Percentiles rank a stretch among this genome's conserved stretches.
These are phyloP conservation scores for Kwoniella sp. DNA, from an alignment of 768 basidiomycete species.

Conservation along the genomic window DNA sequence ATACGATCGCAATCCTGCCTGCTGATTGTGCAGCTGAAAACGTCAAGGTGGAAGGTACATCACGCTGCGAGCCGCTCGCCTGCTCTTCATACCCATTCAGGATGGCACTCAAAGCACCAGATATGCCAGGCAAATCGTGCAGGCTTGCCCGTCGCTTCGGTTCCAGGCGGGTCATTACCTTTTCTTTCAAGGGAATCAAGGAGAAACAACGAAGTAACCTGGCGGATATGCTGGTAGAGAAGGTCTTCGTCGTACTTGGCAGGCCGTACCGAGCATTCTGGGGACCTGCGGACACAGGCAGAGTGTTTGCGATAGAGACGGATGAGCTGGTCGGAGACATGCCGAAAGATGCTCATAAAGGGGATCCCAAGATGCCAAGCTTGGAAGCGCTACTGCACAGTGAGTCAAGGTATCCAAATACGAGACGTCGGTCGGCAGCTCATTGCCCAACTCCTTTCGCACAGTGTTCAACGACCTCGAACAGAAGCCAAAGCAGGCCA, in stretches of 20 bases:
- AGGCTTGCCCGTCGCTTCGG: constrained; percentile 34
- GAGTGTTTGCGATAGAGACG: constrained; percentile 26
- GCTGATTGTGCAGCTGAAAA: not conserved
- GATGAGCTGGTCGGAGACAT: constrained; percentile 5
- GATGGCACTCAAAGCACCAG: constrained; percentile 11
- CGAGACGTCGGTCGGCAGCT: not conserved
- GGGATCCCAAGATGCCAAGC: constrained; percentile 10
- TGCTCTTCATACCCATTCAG: constrained; percentile 11
- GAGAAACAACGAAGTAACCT: not conserved
- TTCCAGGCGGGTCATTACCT: constrained; percentile 28
- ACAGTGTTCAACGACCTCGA: constrained; percentile 30
- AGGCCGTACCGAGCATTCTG: constrained; percentile 30
- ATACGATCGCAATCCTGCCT: constrained; percentile 15
- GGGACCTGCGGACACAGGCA: constrained; percentile 22
- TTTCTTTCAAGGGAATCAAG: constrained; percentile 15
- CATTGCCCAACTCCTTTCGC: not conserved
- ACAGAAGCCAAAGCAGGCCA: constrained; percentile 31
- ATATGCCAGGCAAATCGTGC: constrained; percentile 33
- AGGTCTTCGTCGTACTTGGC: constrained; percentile 31
- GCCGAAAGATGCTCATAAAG: not conserved
- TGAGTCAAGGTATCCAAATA: no score
- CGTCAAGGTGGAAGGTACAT: not conserved
- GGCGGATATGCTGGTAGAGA: constrained; percentile 23
- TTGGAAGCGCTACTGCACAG: constrained; percentile 17
- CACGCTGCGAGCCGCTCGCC: not conserved